Evolutionary conservation across 257 asterid genomes (phyloP), one percentile per base, ranked within the genome.

Genomic region (Apocynum venetum): DNA sequence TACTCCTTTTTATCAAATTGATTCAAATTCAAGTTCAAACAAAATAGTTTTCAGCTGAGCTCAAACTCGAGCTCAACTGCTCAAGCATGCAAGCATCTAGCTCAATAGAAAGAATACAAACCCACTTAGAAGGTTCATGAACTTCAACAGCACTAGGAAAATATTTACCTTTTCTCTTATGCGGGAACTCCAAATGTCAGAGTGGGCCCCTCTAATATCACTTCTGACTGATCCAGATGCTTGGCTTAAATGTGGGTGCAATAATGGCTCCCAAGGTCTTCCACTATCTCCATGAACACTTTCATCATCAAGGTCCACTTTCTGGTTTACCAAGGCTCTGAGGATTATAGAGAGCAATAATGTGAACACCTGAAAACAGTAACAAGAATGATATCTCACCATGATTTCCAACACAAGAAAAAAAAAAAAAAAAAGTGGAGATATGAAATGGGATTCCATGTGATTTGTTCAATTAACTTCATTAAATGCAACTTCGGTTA

Each of bases 171-270:
- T 93, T 83, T 84, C 88, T 84, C 96, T 88, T 87, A 91, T 88
- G 77, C 94, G 88, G 74, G 91, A 82, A 86, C 93, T 89, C 97
- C 94, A 92, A 77, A 90, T 88, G 85, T 90, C 96, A 57, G 76
- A 71, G 77, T 83, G 86, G n/a, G 61, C 49, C 46, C 74, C 78
- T 53, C 69, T 80, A 31, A 80, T 84, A 76, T 87, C 96, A n/a
- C 89, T 90, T 84, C 87, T 85, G 73, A 81, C 40, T 73, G 91
- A 80, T 20, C 80, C 88, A 55, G 89, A 83, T 76, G 87, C 52
- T 76, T 78, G 93, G 84, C 85, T 80, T 63, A 88, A 77, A 79
- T 73, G 83, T 61, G 91, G 80, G 76, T 77, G 84, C 76, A 88
- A 80, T 75, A 92, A 79, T 70, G 97, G 93, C 75, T 91, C 97